phyloP scores from a whole-genome alignment of 202 grass and related monocot genomes.

The Bolboschoenoplectus hybrid region DNA sequence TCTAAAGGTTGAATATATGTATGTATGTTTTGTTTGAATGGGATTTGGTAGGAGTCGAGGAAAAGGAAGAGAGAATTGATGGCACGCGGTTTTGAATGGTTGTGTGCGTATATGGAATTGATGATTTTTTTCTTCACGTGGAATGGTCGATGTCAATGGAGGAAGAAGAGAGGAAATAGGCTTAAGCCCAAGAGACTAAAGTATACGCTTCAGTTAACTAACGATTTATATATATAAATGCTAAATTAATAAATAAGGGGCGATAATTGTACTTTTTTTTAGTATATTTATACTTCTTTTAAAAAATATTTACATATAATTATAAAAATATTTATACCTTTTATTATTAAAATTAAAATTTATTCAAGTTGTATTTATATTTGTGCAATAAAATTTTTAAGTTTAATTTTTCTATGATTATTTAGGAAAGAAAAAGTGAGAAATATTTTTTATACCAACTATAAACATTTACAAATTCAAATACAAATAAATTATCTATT shows the following conservation, averaged over 20 bases:
- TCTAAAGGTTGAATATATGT: not conserved
- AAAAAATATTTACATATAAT: too few species aligned
- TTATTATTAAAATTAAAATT: too few species aligned
- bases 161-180: conserved; percentile 60
- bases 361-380: too few species aligned
- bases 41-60: conserved; percentile 2
- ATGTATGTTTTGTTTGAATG: conserved; percentile 43
- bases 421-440: too few species aligned
- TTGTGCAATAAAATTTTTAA: too few species aligned
- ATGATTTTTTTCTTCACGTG: not conserved
- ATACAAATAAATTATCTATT: too few species aligned
- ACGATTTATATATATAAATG: not conserved
- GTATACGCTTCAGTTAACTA: conserved; percentile 35
- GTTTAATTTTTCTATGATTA: too few species aligned
- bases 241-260: not conserved
- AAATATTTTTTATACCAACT: too few species aligned
- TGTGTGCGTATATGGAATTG: conserved; percentile 4
- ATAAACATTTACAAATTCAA: too few species aligned
- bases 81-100: conserved; percentile 67
- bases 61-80: conserved; percentile 26
- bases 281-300: too few species aligned
- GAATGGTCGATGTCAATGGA: conserved; percentile 34
- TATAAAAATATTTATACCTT: too few species aligned
- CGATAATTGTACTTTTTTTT: too few species aligned
- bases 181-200: not conserved